Evolutionary conservation across 352 stramenopile genomes (phyloP).

Genomic region (Halophytophthora polymorphica): DNA sequence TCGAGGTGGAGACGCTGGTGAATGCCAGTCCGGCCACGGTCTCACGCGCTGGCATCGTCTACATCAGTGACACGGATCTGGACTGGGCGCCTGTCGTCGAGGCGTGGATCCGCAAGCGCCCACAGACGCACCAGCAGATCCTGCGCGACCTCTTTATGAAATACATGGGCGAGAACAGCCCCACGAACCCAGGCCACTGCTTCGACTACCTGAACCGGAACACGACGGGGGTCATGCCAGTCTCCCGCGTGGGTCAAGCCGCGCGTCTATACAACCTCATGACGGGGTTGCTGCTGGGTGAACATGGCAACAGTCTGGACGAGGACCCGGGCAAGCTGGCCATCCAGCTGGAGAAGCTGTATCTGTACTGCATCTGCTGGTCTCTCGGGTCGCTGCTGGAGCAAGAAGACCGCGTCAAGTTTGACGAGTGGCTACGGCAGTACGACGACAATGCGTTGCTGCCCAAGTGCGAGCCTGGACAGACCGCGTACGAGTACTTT

Average conservation of each 20-base stretch:
- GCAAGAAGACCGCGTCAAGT: conserved; percentile 94
- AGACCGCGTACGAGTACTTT: conserved; percentile 94
- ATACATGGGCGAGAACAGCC: conserved; percentile 95
- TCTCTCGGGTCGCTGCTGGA: conserved; percentile 95
- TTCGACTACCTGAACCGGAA: conserved; percentile 96
- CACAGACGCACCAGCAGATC: conserved; percentile 83
- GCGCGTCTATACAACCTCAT: conserved; percentile 85
- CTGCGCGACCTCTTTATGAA: conserved; percentile 93
- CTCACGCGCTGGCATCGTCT: conserved; percentile 96
- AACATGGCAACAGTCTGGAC: conserved; percentile 60
- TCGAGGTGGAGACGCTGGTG: conserved; percentile 96
- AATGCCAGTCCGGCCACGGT: conserved; percentile 97
- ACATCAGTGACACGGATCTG: conserved; percentile 97
- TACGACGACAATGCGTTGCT: conserved; percentile 91
- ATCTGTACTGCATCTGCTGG: conserved; percentile 96
- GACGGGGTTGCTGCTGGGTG: conserved; percentile 88
- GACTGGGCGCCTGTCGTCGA: conserved; percentile 97
- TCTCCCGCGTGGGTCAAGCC: conserved; percentile 89
- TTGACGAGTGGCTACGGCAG: conserved; percentile 94
- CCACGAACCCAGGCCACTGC: conserved; percentile 92
- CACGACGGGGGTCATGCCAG: conserved; percentile 91
- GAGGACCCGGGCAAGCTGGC: conserved; percentile 68
- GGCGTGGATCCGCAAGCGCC: conserved; percentile 94
- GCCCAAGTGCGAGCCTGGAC: conserved; percentile 84
- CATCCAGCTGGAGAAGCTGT: conserved; percentile 94